A percentile compares a stretch with the other conserved stretches of the same genome.
These are phyloP conservation scores for Tricholoma flavovirens DNA, from an alignment of 768 basidiomycete species.

Conservation along the genomic window DNA sequence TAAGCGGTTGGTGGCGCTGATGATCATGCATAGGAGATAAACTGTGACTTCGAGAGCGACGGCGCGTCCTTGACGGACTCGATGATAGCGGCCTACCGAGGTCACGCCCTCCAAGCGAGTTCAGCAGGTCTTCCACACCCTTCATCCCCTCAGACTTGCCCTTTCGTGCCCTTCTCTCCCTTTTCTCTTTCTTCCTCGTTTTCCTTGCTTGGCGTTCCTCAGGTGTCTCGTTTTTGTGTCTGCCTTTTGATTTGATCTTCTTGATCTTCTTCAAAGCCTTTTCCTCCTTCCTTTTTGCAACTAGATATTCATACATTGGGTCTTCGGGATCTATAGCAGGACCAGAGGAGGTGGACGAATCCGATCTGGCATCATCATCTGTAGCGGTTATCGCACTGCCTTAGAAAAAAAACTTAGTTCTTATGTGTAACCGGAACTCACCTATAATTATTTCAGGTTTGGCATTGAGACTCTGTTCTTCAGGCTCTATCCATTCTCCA, in stretches of 20 bases:
- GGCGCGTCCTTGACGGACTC: slow-evolving; percentile 9
- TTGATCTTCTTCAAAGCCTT: slow-evolving; percentile 62
- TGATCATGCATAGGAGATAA: slow-evolving; percentile 12
- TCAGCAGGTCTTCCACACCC: slow-evolving; percentile 65
- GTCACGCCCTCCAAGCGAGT: slow-evolving; percentile 36
- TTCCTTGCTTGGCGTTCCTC: slow-evolving; percentile 75
- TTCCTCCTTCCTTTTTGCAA: slow-evolving; percentile 68
- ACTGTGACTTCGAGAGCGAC: slow-evolving; percentile 12
- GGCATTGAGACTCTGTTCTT: slow-evolving; percentile 85
- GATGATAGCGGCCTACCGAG: slow-evolving; percentile 18
- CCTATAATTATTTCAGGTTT: slow-evolving; percentile 68
- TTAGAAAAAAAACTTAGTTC: not conserved
- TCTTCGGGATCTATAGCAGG: slow-evolving; percentile 90
- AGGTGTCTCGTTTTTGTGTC: slow-evolving; percentile 69
- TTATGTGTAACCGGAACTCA: slow-evolving; percentile 24
- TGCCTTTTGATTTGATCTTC: slow-evolving; percentile 57
- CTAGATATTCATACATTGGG: slow-evolving; percentile 92
- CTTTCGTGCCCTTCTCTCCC: slow-evolving; percentile 59
- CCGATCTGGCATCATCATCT: slow-evolving; percentile 53
- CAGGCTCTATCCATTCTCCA: slow-evolving; percentile 82
- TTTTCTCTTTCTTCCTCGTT: slow-evolving; percentile 47
- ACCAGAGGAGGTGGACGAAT: slow-evolving; percentile 58
- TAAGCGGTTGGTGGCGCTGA: slow-evolving; percentile 3
- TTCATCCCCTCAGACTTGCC: slow-evolving; percentile 55
- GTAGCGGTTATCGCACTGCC: slow-evolving; percentile 2